A percentile compares a stretch with the other conserved stretches of the same genome.
phyloP scores from a whole-genome alignment of 805 yeast genomes.

The Pichia manshurica region DNA sequence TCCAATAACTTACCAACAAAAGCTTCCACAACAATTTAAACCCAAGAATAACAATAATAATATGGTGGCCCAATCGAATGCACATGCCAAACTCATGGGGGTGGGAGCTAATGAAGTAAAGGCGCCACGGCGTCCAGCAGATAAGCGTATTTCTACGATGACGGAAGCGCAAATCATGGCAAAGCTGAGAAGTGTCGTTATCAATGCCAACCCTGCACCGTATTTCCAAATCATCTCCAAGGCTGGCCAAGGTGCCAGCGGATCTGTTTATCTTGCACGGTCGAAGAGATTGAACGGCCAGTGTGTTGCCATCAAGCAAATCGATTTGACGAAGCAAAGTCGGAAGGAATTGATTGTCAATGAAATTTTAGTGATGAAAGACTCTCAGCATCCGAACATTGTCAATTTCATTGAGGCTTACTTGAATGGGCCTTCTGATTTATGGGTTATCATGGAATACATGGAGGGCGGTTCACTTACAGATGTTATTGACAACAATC shows the following conservation, averaged over 20 bases:
- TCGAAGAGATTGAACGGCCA: conserved; percentile 44
- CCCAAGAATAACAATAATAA: conserved; percentile 23
- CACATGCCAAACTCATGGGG: conserved; percentile 17
- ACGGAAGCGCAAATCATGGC: conserved; percentile 86
- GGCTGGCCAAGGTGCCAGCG: conserved; percentile 98
- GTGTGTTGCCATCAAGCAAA: conserved; percentile 93
- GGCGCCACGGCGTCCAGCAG: conserved; percentile 26
- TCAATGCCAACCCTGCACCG: conserved; percentile 80
- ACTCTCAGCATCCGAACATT: conserved; percentile 87
- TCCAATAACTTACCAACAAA: background rate
- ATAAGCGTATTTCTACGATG: conserved; percentile 54
- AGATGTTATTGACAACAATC: conserved; percentile 89
- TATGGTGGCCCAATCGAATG: conserved; percentile 20
- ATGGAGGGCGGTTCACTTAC: conserved; percentile 99
- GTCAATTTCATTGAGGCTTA: conserved; percentile 93
- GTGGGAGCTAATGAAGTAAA: background rate
- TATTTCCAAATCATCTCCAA: conserved; percentile 69
- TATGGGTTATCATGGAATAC: conserved; percentile 99
- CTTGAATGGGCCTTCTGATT: conserved; percentile 66
- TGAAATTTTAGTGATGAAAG: conserved; percentile 95
- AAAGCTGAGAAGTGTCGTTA: conserved; percentile 75
- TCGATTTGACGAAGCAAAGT: conserved; percentile 87
- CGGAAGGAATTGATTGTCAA: conserved; percentile 92
- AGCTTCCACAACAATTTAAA: conserved; percentile 30
- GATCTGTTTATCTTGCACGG: conserved; percentile 86